Conservation (phyloP, 2,329 filamentous ascomycete species). For the Gliomastix tumulicola region DNA sequence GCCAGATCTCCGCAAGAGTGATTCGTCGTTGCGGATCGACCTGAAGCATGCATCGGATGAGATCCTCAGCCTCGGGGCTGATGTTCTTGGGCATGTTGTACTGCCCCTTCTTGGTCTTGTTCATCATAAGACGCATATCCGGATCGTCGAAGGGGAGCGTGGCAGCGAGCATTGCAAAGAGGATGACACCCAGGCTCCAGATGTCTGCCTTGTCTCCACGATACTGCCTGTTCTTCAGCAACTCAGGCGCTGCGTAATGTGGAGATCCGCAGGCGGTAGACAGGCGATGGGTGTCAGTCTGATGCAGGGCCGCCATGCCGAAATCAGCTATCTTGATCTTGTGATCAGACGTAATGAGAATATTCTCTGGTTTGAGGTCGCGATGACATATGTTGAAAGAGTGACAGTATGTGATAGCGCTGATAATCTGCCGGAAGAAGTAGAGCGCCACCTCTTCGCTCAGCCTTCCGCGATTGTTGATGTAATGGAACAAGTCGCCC, state of each 20-base stretch:
- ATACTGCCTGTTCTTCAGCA: conserved; percentile 72
- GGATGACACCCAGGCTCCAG: conserved; percentile 87
- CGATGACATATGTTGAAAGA: conserved; percentile 92
- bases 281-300: conserved; percentile 71
- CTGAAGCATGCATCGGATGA: conserved; percentile 74
- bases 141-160: conserved; percentile 74
- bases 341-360: conserved; percentile 68
- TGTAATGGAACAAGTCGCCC: conserved; percentile 79
- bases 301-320: conserved; percentile 88
- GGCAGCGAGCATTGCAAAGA: conserved; percentile 82
- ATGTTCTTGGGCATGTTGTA: conserved; percentile 58
- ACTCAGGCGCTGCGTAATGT: conserved; percentile 91
- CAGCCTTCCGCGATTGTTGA: conserved; percentile 66
- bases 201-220: conserved; percentile 83
- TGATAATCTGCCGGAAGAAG: conserved; percentile 90
- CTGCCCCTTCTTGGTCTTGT: conserved; percentile 49
- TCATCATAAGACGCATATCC: conserved; percentile 55
- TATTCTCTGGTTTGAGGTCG: conserved; percentile 96
- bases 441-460: conserved; percentile 73
- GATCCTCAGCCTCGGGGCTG: conserved; percentile 62
- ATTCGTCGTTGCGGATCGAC: conserved; percentile 75
- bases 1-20: conserved; percentile 73
- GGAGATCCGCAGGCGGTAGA: conserved; percentile 92
- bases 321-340: conserved; percentile 95
- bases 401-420: conserved; percentile 87